A percentile compares a stretch with the other conserved stretches of the same genome.
These are phyloP conservation scores for Phoma sp. DNA, from an alignment of 2,329 filamentous ascomycete genomes.

Conservation along the genomic window DNA sequence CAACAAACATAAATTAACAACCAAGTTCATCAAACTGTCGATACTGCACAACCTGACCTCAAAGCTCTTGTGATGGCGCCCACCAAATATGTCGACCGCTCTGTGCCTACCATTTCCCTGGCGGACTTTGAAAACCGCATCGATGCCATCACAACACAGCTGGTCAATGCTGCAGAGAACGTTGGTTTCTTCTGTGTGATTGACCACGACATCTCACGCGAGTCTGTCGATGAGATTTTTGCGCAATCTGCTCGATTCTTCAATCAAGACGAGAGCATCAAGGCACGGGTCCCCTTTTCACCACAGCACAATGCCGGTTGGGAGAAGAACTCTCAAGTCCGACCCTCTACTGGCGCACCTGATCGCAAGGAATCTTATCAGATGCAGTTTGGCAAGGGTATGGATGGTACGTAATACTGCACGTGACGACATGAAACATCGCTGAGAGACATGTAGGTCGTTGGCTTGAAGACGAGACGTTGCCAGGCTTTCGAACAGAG, in stretches of 20 bases:
- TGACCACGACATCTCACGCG: conserved; percentile 60
- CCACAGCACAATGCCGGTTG: conserved; percentile 62
- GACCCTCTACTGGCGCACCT: conserved; percentile 63
- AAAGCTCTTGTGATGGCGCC: conserved; percentile 21
- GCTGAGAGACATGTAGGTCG: conserved; percentile 9
- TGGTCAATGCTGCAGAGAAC: conserved; percentile 62
- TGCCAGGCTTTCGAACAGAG: conserved; percentile 57
- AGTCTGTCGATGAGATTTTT: conserved; percentile 61
- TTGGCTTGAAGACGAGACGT: conserved; percentile 58
- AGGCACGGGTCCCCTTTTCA: conserved; percentile 62
- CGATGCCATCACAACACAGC: conserved; percentile 59
- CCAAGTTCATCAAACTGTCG: background rate
- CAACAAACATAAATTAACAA: too few species aligned
- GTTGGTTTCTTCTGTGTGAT: conserved; percentile 66
- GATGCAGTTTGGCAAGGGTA: conserved; percentile 64
- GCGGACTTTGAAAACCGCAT: conserved; percentile 59
- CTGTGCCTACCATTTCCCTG: conserved; percentile 54
- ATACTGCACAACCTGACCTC: background rate
- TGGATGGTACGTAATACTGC: conserved; percentile 48
- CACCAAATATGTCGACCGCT: conserved; percentile 26
- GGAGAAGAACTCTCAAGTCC: conserved; percentile 65
- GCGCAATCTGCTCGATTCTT: conserved; percentile 61
- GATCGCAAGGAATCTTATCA: conserved; percentile 69
- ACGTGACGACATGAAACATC: background rate
- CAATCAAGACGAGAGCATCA: conserved; percentile 57